phyloP scores from a whole-genome alignment of 768 basidiomycete genomes.

The Pleurotus salmoneostramineus region DNA sequence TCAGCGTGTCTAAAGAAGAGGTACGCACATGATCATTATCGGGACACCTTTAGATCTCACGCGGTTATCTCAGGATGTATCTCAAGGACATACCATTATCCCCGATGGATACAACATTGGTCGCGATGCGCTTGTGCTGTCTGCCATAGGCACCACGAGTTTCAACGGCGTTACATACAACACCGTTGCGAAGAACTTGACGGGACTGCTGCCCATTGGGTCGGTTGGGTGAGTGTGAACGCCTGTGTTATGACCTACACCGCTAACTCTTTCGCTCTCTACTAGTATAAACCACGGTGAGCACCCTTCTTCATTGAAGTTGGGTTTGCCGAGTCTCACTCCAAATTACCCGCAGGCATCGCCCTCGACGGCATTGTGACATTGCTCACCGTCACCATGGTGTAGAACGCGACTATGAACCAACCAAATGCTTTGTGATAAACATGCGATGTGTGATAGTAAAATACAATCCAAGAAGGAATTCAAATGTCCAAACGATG shows the following conservation, averaged over 20 bases:
- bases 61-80: slow-evolving; percentile 24
- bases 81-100: slow-evolving; percentile 34
- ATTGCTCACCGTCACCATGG: slow-evolving; percentile 49
- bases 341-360: slow-evolving; percentile 38
- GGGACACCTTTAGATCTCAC: background rate
- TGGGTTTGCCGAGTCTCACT: background rate
- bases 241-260: background rate
- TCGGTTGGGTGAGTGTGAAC: slow-evolving; percentile 27
- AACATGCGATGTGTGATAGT: background rate
- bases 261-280: background rate
- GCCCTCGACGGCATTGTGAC: slow-evolving; percentile 55
- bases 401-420: slow-evolving; percentile 9
- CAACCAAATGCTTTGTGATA: background rate
- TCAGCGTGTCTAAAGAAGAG: slow-evolving; percentile 43
- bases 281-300: slow-evolving; percentile 31
- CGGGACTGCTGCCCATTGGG: slow-evolving; percentile 52
- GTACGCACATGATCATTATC: slow-evolving; percentile 4
- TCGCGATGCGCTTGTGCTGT: slow-evolving; percentile 21
- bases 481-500: too few species aligned
- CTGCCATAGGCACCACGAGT: slow-evolving; percentile 27
- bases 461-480: background rate
- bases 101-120: slow-evolving; percentile 49
- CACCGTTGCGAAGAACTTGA: slow-evolving; percentile 41
- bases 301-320: background rate
- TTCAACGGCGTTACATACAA: slow-evolving; percentile 43